Evolutionary conservation across 2,329 filamentous ascomycete species (phyloP).

Genomic region (Aspergillus fischeri): DNA sequence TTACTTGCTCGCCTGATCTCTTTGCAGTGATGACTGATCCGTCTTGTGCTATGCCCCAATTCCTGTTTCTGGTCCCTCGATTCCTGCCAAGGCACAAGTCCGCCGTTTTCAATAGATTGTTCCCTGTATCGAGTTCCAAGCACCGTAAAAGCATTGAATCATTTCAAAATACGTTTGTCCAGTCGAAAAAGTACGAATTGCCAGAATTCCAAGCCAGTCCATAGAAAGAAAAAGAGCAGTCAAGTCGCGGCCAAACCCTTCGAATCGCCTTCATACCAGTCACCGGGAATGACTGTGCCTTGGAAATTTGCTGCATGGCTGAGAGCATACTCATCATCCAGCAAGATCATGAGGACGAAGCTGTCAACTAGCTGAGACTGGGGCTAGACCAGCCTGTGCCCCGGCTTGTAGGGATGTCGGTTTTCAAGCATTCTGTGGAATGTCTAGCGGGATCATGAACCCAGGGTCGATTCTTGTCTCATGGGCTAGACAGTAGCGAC

Average conservation of each 20-base stretch:
- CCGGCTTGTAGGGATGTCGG: background rate
- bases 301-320: background rate
- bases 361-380: background rate
- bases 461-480: background rate
- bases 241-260: no score
- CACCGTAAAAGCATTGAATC: background rate
- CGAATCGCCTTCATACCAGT: background rate
- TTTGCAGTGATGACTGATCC: background rate
- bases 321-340: background rate
- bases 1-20: background rate
- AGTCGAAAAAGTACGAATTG: background rate
- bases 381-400: background rate
- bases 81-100: background rate
- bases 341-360: background rate
- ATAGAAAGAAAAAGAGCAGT: background rate
- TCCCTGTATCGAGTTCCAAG: background rate
- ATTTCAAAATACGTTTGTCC: background rate
- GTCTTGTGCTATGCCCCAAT: background rate
- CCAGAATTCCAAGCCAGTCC: background rate
- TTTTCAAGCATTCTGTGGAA: background rate
- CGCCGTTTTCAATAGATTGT: background rate
- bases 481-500: background rate
- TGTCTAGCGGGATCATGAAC: background rate
- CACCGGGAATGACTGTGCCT: background rate
- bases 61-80: background rate